phyloP scores from a whole-genome alignment of 768 basidiomycete species.

The Coprinopsis strossmayeri region DNA sequence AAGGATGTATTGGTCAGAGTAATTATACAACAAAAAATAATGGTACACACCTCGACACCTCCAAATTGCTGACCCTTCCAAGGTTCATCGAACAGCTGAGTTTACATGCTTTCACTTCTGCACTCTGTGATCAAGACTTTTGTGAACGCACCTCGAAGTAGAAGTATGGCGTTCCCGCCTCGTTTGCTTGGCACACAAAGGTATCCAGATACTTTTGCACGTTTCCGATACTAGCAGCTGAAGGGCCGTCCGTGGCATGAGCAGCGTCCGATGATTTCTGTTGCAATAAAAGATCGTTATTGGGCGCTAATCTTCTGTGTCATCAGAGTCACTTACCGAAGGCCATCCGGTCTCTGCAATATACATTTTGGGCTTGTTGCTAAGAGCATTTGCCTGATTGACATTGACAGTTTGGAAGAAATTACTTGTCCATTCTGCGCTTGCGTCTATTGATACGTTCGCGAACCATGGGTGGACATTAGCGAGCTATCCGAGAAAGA shows the following conservation, averaged over 20 bases:
- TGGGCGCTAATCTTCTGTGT: not conserved
- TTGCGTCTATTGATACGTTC: constrained; percentile 56
- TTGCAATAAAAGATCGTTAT: not conserved
- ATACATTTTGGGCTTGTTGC: constrained; percentile 74
- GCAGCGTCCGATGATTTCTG: constrained; percentile 54
- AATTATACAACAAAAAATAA: not conserved
- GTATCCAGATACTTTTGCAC: constrained; percentile 80
- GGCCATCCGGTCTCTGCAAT: constrained; percentile 92
- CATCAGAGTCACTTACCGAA: constrained; percentile 33
- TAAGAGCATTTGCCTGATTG: constrained; percentile 40
- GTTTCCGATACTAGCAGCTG: constrained; percentile 50
- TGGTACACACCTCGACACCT: constrained; percentile 52
- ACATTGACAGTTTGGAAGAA: constrained; percentile 76
- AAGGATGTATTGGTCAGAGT: not conserved
- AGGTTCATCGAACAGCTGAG: constrained; percentile 66
- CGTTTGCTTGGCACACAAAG: constrained; percentile 84
- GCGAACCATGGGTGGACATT: constrained; percentile 96
- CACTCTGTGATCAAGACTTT: not conserved
- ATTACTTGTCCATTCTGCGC: constrained; percentile 73
- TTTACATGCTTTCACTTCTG: too few relatives aligned
- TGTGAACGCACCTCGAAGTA: constrained; percentile 59
- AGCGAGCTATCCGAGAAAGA: constrained; percentile 47
- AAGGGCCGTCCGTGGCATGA: constrained; percentile 63
- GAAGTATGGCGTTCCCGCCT: constrained; percentile 80
- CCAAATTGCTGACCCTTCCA: constrained; percentile 78